phyloP scores from a whole-genome alignment of 2,329 filamentous ascomycete species.

The Chaetomiaceae sp. region DNA sequence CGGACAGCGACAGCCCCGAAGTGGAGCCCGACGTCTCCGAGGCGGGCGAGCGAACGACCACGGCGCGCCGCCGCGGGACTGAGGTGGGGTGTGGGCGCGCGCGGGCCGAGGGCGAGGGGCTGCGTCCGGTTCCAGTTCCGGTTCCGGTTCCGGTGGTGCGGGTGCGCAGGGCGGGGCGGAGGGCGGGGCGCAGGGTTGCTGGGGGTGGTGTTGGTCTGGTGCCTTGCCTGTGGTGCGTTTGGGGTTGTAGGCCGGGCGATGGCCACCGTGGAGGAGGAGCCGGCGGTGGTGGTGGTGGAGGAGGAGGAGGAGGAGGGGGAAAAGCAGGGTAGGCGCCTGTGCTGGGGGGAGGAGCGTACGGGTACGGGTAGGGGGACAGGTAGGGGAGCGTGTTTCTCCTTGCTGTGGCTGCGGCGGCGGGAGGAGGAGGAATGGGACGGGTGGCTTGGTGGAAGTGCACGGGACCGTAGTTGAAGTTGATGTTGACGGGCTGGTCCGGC shows the following conservation, averaged over 20 bases:
- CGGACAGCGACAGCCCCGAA: not conserved
- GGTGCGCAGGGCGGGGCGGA: not conserved
- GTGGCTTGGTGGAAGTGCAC: slow-evolving; percentile 8
- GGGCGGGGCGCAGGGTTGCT: not conserved
- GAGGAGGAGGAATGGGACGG: not conserved
- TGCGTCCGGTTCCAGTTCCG: not conserved
- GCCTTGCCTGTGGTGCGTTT: not conserved
- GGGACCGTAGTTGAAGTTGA: slow-evolving; percentile 17
- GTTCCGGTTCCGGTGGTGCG: not conserved
- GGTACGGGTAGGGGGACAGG: too few species aligned
- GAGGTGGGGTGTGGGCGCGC: not conserved
- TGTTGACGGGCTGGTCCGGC: slow-evolving; percentile 13
- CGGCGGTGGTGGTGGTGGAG: not conserved
- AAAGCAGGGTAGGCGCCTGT: not conserved
- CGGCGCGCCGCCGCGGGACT: not conserved
- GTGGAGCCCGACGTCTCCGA: too few species aligned
- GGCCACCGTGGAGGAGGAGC: not conserved
- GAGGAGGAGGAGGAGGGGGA: not conserved
- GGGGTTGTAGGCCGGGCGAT: too few species aligned
- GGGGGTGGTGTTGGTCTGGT: not conserved
- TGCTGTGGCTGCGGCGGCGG: not conserved
- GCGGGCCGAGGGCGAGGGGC: not conserved
- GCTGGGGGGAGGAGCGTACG: not conserved
- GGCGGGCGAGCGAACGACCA: not conserved
- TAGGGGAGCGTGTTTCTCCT: not conserved